phyloP scores from a whole-genome alignment of 2,329 filamentous ascomycete species.

The Cryoendolithus antarcticus region DNA sequence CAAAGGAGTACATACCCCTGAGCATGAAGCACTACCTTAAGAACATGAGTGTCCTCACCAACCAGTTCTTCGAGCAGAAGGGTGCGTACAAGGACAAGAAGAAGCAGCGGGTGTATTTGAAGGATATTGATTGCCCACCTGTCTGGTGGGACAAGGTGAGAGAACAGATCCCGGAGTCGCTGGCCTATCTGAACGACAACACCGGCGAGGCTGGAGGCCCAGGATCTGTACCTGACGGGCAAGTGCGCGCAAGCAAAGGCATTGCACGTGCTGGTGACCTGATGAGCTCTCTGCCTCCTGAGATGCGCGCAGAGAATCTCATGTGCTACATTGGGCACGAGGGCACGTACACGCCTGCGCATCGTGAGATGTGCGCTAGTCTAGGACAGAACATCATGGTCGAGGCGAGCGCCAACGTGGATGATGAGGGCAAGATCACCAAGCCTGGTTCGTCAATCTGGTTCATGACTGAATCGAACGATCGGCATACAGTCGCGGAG shows the following conservation, averaged over 20 bases:
- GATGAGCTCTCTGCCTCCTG: conserved; percentile 78
- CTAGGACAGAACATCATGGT: conserved; percentile 98
- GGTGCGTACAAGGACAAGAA: conserved; percentile 66
- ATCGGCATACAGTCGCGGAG: conserved; percentile 78
- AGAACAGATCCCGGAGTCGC: conserved; percentile 62
- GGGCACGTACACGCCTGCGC: conserved; percentile 88
- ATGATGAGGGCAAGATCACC: conserved; percentile 55
- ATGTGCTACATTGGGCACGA: conserved; percentile 99
- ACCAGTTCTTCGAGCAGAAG: conserved; percentile 59
- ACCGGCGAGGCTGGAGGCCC: conserved; percentile 46
- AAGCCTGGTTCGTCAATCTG: conserved; percentile 83
- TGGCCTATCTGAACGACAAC: conserved; percentile 85
- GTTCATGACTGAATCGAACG: conserved; percentile 98
- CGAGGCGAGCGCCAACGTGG: conserved; percentile 57
- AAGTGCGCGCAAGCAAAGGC: conserved; percentile 38
- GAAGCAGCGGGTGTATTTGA: conserved; percentile 81
- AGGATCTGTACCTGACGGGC: conserved; percentile 40
- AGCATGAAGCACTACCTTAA: conserved; percentile 83
- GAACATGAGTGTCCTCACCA: conserved; percentile 70
- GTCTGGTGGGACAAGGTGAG: conserved; percentile 75
- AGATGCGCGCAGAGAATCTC: conserved; percentile 88
- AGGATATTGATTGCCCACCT: conserved; percentile 88
- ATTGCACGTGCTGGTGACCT: conserved; percentile 72
- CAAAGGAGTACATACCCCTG: conserved; percentile 64
- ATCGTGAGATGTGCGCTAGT: conserved; percentile 95